Percentiles rank a stretch among this genome's conserved stretches.
phyloP scores from a whole-genome alignment of 2,329 filamentous ascomycete genomes.

The Phoma sp. region DNA sequence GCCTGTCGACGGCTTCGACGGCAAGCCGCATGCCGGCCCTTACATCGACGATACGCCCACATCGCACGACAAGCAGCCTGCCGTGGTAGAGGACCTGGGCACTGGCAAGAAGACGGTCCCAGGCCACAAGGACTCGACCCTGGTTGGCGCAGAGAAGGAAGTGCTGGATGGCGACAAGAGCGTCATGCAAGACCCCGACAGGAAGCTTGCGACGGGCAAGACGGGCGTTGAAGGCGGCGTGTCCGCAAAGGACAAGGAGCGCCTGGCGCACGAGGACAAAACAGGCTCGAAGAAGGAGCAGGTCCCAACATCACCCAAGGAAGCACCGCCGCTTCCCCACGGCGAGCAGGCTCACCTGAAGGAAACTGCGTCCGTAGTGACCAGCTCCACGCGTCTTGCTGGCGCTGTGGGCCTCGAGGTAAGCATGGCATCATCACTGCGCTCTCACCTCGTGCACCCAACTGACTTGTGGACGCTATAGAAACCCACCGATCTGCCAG shows the following conservation, averaged over 20 bases:
- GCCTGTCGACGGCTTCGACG: conserved; percentile 90
- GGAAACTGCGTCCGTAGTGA: conserved; percentile 18
- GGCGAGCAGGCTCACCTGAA: conserved; percentile 72
- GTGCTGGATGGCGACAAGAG: conserved; percentile 68
- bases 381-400: conserved; percentile 29
- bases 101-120: conserved; percentile 37
- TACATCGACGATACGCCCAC: conserved; percentile 63
- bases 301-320: conserved; percentile 82
- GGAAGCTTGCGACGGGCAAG: conserved; percentile 77
- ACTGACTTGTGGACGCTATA: conserved; percentile 41
- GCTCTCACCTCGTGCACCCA: neutral
- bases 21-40: conserved; percentile 89
- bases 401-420: conserved; percentile 49
- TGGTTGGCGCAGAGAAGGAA: conserved; percentile 44
- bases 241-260: conserved; percentile 81
- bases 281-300: conserved; percentile 72
- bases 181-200: conserved; percentile 89
- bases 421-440: conserved; percentile 9
- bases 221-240: conserved; percentile 91
- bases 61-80: conserved; percentile 39
- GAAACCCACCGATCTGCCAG: conserved; percentile 83
- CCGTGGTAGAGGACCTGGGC: conserved; percentile 47
- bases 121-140: conserved; percentile 33
- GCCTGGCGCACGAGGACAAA: conserved; percentile 69
- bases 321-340: conserved; percentile 79